Conservation (phyloP, 495 filamentous ascomycete genomes). For the Penicillium roqueforti region DNA sequence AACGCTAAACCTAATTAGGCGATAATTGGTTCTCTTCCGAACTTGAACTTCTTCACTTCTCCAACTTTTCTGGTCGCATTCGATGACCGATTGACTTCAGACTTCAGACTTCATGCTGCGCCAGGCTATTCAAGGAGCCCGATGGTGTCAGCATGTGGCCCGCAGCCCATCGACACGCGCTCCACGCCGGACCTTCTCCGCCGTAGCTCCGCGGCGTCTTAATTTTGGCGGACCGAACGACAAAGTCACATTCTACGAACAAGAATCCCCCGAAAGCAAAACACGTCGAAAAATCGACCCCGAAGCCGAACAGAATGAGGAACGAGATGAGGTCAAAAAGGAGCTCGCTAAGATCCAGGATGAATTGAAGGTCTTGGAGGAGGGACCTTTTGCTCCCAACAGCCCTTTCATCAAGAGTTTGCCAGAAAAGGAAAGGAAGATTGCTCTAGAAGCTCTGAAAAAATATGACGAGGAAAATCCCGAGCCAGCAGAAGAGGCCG, state of each 20-base stretch:
- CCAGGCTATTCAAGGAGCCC: constrained; percentile 44
- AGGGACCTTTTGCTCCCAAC: constrained; percentile 41
- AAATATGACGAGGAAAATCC: constrained; percentile 38
- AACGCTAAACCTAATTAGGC: constrained; percentile 37
- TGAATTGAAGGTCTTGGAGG: constrained; percentile 47
- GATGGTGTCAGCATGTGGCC: constrained; percentile 43
- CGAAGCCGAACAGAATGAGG: constrained; percentile 49
- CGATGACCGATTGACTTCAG: constrained; percentile 30
- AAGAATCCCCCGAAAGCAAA: constrained; percentile 33
- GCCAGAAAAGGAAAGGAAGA: constrained; percentile 37
- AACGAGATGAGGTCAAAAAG: constrained; percentile 41
- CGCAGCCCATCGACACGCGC: constrained; percentile 27
- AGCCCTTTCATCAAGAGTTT: constrained; percentile 40
- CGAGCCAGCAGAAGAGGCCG: constrained; percentile 18
- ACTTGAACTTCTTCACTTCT: constrained; percentile 9
- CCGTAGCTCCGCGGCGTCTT: constrained; percentile 31
- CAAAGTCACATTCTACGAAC: constrained; percentile 45
- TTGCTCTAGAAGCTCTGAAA: constrained; percentile 40
- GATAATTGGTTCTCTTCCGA: constrained; percentile 28
- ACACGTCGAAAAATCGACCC: constrained; percentile 41
- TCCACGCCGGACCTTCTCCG: constrained; percentile 33
- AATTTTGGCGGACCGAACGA: constrained; percentile 41
- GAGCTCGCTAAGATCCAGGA: constrained; percentile 49
- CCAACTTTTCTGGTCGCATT: constrained; percentile 10
- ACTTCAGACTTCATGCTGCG: constrained; percentile 43